Base-by-base conservation (phyloP, 2,329 filamentous ascomycete genomes). In the Colletotrichum sp. region DNA sequence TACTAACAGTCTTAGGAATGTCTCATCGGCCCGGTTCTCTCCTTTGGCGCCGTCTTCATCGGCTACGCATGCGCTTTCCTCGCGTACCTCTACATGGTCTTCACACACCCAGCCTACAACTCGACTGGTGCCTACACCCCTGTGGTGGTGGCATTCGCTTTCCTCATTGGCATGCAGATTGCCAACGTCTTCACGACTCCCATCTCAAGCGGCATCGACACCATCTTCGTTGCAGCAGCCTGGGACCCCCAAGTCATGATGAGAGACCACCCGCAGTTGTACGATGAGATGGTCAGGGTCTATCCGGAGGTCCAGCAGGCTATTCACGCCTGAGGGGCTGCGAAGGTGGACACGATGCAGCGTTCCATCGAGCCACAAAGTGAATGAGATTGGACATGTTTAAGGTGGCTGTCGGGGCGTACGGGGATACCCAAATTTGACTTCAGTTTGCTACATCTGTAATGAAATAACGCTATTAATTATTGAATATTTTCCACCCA, bases 111-210 rank as follows among this genome's bases (percentile, higher is more conserved):
- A 0, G 86, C 87, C 0, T 98, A 97, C 87, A 97, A 97, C 84
- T 77, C 79, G 21, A 83, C 87, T 13, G 91, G 92, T 70, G 87
- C 85, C 24, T 97, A 92, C 81, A 97, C 95, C 0, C 88, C 93
- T 0, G 92, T 97, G 11, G 89, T 98, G 21, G 90, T 98, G 81
- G 94, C 94, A 0, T 97, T 96, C 82, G 87, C 95, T 0, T 98
- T 98, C 85, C 85, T 98, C 66, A 96, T 98, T 76, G 96, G 96
- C 8, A 85, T 98, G 76, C 96, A 98, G 82, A 93, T 98, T 74
- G 94, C 93, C 81, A 94, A 97, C 82, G 91, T 98, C 76, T 97
- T 98, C 84, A 94, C 96, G 38, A 96, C 94, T 0, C 96, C 96
- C 1, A 87, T 98, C 70, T 93, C 93, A 76, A 96, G 93, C 78